Evolutionary conservation across 2,329 filamentous ascomycete genomes (phyloP).

Genomic region (Fusarium mundagurra): DNA sequence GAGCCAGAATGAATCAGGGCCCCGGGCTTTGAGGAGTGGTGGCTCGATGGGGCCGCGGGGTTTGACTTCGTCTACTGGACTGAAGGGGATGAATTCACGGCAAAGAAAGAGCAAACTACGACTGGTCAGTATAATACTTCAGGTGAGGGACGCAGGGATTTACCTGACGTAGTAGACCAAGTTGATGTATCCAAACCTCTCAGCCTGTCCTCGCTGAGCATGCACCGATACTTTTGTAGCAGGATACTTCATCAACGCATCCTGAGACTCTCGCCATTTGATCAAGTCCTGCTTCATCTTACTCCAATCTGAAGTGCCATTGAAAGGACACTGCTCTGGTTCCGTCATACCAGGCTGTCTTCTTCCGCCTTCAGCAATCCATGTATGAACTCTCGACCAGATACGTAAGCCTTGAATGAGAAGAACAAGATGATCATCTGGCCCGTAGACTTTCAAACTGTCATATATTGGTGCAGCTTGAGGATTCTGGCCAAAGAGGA

Average conservation of each 20-base stretch:
- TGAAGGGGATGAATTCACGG: slow-evolving; percentile 39
- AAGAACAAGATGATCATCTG: slow-evolving; percentile 26
- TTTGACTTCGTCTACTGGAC: slow-evolving; percentile 36
- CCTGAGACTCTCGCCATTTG: slow-evolving; percentile 33
- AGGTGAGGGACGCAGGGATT: fast-evolving
- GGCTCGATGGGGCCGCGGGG: slow-evolving; percentile 38
- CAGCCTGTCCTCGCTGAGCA: slow-evolving; percentile 39
- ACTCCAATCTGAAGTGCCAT: slow-evolving; percentile 31
- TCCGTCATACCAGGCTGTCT: slow-evolving; percentile 36
- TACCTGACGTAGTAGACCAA: slow-evolving; percentile 42
- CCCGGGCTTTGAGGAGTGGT: slow-evolving; percentile 32
- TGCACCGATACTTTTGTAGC: slow-evolving; percentile 34
- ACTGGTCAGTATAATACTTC: fast-evolving
- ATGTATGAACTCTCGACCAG: slow-evolving; percentile 39
- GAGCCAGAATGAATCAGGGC: slow-evolving; percentile 33
- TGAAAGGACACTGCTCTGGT: slow-evolving; percentile 33
- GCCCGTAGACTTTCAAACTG: not conserved
- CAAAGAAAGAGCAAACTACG: slow-evolving; percentile 29
- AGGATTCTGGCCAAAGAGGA: slow-evolving; percentile 24
- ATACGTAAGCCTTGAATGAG: slow-evolving; percentile 33
- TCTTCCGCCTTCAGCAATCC: slow-evolving; percentile 38
- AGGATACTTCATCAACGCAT: slow-evolving; percentile 32
- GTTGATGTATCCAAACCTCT: slow-evolving; percentile 41
- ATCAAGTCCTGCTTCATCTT: slow-evolving; percentile 32
- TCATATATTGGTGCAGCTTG: not conserved